Conservation (phyloP, 2,329 filamentous ascomycete genomes). For the Blastomyces silverae region DNA sequence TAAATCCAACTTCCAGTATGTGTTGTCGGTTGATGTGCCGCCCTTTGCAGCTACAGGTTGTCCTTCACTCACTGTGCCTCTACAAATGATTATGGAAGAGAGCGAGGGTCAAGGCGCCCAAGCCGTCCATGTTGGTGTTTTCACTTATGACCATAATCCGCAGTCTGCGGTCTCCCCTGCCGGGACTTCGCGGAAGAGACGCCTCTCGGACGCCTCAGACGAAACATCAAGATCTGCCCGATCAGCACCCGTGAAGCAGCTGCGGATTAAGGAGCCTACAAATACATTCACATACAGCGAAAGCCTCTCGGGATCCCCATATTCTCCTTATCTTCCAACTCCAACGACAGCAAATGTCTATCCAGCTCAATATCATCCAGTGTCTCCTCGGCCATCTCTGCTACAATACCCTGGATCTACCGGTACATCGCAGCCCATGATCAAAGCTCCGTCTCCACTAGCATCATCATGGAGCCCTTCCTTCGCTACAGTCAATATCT, state of each 20-base stretch:
- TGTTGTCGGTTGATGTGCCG: conserved; percentile 65
- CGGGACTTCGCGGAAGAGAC: conserved; percentile 50
- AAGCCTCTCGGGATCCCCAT: conserved; percentile 44
- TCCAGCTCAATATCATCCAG: conserved; percentile 34
- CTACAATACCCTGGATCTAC: conserved; percentile 40
- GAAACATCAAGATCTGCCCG: conserved; percentile 46
- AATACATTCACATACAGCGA: conserved; percentile 49
- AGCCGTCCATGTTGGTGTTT: conserved; percentile 53
- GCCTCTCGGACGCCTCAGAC: conserved; percentile 48
- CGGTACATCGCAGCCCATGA: conserved; percentile 37
- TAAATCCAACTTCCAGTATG: conserved; percentile 61
- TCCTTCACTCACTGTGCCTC: conserved; percentile 50
- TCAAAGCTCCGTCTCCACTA: conserved; percentile 46
- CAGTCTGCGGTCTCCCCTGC: conserved; percentile 35
- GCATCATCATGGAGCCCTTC: conserved; percentile 44
- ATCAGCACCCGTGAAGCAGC: conserved; percentile 43
- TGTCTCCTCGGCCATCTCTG: conserved; percentile 38
- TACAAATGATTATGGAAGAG: conserved; percentile 56
- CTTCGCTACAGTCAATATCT: conserved; percentile 42
- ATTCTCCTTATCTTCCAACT: conserved; percentile 47
- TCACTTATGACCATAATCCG: conserved; percentile 51
- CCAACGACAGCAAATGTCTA: conserved; percentile 40
- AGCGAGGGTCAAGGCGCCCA: conserved; percentile 47
- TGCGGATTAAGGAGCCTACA: conserved; percentile 46
- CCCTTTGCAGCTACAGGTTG: conserved; percentile 53